Evolutionary conservation across 1,139 yeast genomes (phyloP), one percentile per base, ranked within the genome.

Genomic region (Protomyces gravidus): DNA sequence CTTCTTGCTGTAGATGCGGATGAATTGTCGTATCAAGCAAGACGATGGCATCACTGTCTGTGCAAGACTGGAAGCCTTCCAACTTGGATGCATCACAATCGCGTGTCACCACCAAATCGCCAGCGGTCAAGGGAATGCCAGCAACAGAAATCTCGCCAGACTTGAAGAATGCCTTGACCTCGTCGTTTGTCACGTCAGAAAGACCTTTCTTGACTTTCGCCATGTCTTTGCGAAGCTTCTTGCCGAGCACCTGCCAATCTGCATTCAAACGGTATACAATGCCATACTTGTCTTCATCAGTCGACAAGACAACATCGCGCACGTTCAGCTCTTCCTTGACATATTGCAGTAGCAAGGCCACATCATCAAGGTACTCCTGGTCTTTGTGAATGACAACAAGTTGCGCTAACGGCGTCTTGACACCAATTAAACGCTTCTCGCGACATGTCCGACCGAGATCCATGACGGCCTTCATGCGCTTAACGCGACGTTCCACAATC

Each of bases 171-270:
- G 76, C 73, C 75, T 87, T 88, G 55, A 92, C 97, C 63, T 89
- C 89, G 21, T 78, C 86, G 21, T 96, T 86, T 30, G 92, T 74
- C 59, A 94, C 81, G 19, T 72, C 72, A 65, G 97, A 97, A 67
- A 94, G 80, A 26, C 95, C 97, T 70, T 85, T 95, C 80, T 92
- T 92, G 63, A 94, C 98, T 73, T 82, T 86, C 77, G 86, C 89
- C 65, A 88, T 95, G 69, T 90, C 97, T 72, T 84, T 84, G 82
- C 90, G 90, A 73, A 94, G 82, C 75, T 92, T 92, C 80, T 92
- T 92, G 76, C 99, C 99, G 67, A 94, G 81, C 17, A 89, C 89
- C 59, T 97, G 95, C 99, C 99, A 94, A 76, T 94, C 99, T 50
- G 98, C 98, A 72, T 87, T 95, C 52, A 92, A 97, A 64, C 81